Conservation (phyloP, 306 rosid genomes). For the Hippophae rhamnoides region DNA sequence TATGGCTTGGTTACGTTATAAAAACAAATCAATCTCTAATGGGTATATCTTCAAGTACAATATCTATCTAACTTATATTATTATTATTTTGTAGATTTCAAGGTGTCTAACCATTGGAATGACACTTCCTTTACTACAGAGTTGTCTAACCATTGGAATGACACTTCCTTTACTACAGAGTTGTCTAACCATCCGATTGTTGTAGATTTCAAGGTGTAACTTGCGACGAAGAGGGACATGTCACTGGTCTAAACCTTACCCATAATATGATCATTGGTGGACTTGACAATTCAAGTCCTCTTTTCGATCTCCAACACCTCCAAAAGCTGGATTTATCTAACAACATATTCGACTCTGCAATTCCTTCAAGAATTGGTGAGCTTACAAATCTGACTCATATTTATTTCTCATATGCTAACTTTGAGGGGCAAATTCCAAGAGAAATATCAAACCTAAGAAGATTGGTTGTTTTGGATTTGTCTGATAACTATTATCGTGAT, state of each 20-base stretch:
- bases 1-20: too few species aligned
- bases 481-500: too few species aligned
- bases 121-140: too few species aligned
- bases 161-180: too few species aligned
- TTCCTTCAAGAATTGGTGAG: background rate
- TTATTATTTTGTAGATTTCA: too few species aligned
- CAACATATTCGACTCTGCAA: background rate
- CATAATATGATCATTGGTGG: background rate
- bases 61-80: too few species aligned
- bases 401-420: background rate
- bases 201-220: slow-evolving; percentile 1
- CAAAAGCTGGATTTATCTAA: background rate
- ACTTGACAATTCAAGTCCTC: background rate
- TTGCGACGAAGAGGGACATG: background rate
- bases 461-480: background rate
- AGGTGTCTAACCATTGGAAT: too few species aligned
- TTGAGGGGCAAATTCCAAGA: background rate
- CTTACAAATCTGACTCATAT: background rate
- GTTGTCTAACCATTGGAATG: too few species aligned
- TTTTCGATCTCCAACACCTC: slow-evolving; percentile 1
- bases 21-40: too few species aligned
- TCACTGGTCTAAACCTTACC: background rate
- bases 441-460: background rate
- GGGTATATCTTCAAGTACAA: too few species aligned
- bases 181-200: background rate